Conservation (phyloP, 306 rosid genomes). For the Acacia crassicarpa region DNA sequence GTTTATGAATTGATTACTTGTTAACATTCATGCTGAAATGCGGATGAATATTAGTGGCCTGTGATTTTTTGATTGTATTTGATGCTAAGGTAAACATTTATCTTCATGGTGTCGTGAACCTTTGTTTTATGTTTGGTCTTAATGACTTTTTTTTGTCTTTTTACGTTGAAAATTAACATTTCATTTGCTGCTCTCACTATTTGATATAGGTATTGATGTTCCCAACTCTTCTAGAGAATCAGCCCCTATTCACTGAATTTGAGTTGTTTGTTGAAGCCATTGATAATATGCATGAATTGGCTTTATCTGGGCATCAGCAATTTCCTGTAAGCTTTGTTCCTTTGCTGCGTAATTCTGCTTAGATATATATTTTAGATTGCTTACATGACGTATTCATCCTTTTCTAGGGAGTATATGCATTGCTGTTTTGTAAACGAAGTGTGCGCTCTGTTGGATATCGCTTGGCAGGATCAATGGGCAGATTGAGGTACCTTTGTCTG, state of each 20-base stretch:
- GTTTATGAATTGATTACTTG: conserved; percentile 4
- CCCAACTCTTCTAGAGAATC: conserved; percentile 75
- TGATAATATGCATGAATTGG: conserved; percentile 82
- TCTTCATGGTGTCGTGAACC: conserved; percentile 5
- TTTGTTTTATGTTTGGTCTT: neutral
- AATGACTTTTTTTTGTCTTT: conserved; percentile 19
- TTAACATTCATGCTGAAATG: neutral
- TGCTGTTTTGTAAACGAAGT: conserved; percentile 85
- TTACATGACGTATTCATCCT: conserved; percentile 31
- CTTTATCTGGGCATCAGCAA: conserved; percentile 86
- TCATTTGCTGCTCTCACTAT: neutral
- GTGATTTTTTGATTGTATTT: conserved; percentile 1
- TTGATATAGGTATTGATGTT: conserved; percentile 80
- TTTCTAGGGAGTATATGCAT: conserved; percentile 86
- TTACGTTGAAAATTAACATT: conserved; percentile 13
- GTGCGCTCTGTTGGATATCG: conserved; percentile 97
- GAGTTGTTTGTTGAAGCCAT: conserved; percentile 91
- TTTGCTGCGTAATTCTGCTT: conserved; percentile 23
- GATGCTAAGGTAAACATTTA: conserved; percentile 7
- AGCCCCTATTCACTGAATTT: conserved; percentile 75
- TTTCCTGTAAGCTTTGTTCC: conserved; percentile 73
- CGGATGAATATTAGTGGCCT: conserved; percentile 13
- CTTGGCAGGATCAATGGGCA: conserved; percentile 87
- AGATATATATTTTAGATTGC: conserved; percentile 16
- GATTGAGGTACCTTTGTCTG: conserved; percentile 59